These are phyloP conservation scores for Fusarium mundagurra DNA, from an alignment of 2,329 filamentous ascomycete genomes.

Conservation along the genomic window DNA sequence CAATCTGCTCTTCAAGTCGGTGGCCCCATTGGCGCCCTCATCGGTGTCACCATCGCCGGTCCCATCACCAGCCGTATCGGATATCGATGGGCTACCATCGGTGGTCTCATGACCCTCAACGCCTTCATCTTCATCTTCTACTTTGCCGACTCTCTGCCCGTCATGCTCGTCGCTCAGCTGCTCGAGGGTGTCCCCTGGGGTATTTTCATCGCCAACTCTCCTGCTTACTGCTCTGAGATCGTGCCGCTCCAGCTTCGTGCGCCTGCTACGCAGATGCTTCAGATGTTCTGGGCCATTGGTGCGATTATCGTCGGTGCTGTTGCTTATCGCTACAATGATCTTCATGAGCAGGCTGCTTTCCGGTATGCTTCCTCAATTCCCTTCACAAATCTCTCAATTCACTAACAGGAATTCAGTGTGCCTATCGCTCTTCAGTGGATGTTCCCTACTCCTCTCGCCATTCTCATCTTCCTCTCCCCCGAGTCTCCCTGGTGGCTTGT, in stretches of 20 bases:
- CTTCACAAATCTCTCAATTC: conserved; percentile 21
- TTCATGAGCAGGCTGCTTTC: conserved; percentile 17
- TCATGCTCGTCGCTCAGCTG: conserved; percentile 62
- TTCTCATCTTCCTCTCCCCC: conserved; percentile 61
- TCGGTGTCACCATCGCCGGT: conserved; percentile 51
- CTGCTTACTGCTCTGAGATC: conserved; percentile 69
- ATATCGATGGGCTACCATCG: conserved; percentile 51
- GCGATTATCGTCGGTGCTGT: conserved; percentile 66
- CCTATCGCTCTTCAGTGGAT: conserved; percentile 68
- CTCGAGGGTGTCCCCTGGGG: conserved; percentile 71
- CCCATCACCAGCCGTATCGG: conserved; percentile 50
- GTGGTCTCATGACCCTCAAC: conserved; percentile 51
- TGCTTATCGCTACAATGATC: conserved; percentile 60
- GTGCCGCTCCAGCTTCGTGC: conserved; percentile 66
- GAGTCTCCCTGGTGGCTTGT: conserved; percentile 66
- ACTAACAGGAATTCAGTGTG: conserved; percentile 49
- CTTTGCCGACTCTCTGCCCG: conserved; percentile 56
- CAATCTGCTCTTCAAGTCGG: conserved; percentile 49
- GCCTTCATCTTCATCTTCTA: conserved; percentile 61
- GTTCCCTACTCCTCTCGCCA: conserved; percentile 64
- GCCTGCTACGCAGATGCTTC: conserved; percentile 66
- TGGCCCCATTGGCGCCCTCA: conserved; percentile 49
- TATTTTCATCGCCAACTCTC: conserved; percentile 70
- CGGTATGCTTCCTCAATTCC: not conserved
- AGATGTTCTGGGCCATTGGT: conserved; percentile 73